Evolutionary conservation across 2,329 filamentous ascomycete genomes (phyloP).

Genomic region (Cordyceps cateniannulata): DNA sequence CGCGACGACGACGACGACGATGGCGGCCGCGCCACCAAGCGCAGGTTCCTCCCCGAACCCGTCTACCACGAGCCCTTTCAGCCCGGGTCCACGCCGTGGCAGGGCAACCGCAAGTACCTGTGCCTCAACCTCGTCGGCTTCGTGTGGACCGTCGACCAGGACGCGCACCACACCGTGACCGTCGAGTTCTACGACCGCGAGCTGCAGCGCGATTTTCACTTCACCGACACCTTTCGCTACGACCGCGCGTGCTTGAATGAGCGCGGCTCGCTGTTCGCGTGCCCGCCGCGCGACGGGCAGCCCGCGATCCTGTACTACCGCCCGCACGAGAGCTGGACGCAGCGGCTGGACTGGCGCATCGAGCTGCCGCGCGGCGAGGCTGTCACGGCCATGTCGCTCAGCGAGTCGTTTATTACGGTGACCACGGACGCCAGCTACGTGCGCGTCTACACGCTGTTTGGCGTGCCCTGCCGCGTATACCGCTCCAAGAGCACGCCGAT

Average conservation of each 20-base stretch:
- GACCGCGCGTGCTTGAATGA: conserved; percentile 92
- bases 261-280: conserved; percentile 79
- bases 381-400: conserved; percentile 81
- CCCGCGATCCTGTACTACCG: conserved; percentile 89
- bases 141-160: conserved; percentile 95
- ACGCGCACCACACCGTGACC: conserved; percentile 86
- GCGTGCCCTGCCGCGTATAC: conserved; percentile 82
- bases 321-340: conserved; percentile 94
- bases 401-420: conserved; percentile 84
- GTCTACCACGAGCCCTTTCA: conserved; percentile 82
- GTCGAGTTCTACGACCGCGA: conserved; percentile 97
- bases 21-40: conserved; percentile 39
- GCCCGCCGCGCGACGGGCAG: conserved; percentile 56
- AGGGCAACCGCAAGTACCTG: conserved; percentile 86
- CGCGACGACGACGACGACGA: conserved; percentile 45
- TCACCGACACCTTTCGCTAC: conserved; percentile 92
- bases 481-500: conserved; percentile 84
- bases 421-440: conserved; percentile 85
- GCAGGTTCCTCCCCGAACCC: conserved; percentile 47
- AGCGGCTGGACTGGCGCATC: conserved; percentile 83
- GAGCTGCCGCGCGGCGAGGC: conserved; percentile 81
- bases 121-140: conserved; percentile 91
- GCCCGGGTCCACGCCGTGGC: conserved; percentile 91
- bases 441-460: conserved; percentile 87
- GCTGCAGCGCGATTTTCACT: conserved; percentile 89